A percentile compares a stretch with the other conserved stretches of the same genome.
Conservation (phyloP, 2,329 filamentous ascomycete species). For the Xylaria multiplex region DNA sequence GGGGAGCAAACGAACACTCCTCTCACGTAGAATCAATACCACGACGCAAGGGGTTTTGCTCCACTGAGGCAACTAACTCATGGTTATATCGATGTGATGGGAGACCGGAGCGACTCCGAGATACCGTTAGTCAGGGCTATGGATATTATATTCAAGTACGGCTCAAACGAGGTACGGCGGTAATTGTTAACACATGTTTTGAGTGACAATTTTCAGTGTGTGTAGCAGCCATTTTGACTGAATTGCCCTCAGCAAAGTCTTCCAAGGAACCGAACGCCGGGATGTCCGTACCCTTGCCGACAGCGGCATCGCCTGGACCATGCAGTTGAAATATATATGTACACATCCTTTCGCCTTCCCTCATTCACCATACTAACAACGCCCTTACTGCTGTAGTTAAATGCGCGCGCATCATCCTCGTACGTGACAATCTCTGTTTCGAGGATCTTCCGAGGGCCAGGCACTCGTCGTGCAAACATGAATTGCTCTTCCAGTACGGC, state of each 20-base stretch:
- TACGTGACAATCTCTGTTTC: conserved; percentile 1
- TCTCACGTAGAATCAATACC: conserved; percentile 16
- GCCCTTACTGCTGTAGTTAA: conserved; percentile 3
- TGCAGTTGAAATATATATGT: conserved; percentile 28
- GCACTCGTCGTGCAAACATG: background rate
- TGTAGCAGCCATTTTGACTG: conserved; percentile 13
- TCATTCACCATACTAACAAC: conserved; percentile 5
- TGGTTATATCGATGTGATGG: background rate
- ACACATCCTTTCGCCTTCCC: conserved; percentile 25
- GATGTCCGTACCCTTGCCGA: conserved; percentile 33
- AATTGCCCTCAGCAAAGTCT: conserved; percentile 8
- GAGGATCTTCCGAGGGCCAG: background rate
- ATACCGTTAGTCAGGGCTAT: background rate
- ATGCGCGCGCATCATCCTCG: background rate
- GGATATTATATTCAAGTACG: background rate
- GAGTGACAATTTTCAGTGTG: conserved; percentile 16
- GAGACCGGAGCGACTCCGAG: background rate
- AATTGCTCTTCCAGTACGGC: background rate
- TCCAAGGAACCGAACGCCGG: conserved; percentile 30
- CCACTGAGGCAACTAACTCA: background rate
- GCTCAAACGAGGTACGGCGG: conserved; percentile 1
- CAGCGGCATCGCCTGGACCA: conserved; percentile 26
- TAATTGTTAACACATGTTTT: conserved; percentile 11
- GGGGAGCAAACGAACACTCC: conserved; percentile 58
- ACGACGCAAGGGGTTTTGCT: background rate